Percentiles rank a stretch among this genome's conserved stretches.
These are phyloP conservation scores for Cordyceps pruinosa DNA, from an alignment of 2,329 filamentous ascomycete genomes.

Conservation along the genomic window DNA sequence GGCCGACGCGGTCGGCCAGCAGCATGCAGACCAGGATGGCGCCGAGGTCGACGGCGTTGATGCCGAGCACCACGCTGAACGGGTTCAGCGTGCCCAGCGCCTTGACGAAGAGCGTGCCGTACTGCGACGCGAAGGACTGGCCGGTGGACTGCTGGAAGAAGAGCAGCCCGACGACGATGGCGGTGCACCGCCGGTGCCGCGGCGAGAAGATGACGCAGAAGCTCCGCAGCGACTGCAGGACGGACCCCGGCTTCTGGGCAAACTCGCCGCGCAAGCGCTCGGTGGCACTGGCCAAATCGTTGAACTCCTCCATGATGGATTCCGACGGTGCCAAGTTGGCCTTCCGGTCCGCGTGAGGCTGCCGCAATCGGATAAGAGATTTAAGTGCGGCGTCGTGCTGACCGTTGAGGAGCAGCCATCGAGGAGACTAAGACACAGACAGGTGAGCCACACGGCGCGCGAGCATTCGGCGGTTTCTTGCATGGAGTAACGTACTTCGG, in stretches of 20 bases:
- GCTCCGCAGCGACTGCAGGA: no score
- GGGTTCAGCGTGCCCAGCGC: conserved; percentile 23
- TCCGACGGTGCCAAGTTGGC: background rate
- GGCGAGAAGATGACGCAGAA: conserved; percentile 21
- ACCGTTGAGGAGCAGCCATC: conserved; percentile 24
- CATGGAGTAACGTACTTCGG: conserved; percentile 12
- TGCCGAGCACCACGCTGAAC: conserved; percentile 20
- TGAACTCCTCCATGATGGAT: background rate
- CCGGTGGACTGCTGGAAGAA: conserved; percentile 26
- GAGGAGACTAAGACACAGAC: conserved; percentile 20
- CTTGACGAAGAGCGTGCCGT: conserved; percentile 26
- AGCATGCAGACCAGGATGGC: conserved; percentile 15
- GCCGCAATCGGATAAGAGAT: conserved; percentile 15
- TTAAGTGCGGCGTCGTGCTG: conserved; percentile 23
- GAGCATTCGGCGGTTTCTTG: no score
- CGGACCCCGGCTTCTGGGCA: no score
- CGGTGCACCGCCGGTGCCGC: conserved; percentile 20
- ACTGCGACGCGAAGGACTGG: conserved; percentile 23
- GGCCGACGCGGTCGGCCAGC: conserved; percentile 18
- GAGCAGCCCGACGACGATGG: conserved; percentile 21
- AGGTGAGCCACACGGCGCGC: conserved; percentile 12
- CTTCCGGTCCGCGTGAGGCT: conserved; percentile 18
- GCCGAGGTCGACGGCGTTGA: conserved; percentile 16
- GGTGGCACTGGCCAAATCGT: background rate
- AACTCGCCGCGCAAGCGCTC: background rate